These are phyloP conservation scores for Boletus subcaerulescens DNA, from an alignment of 768 basidiomycete species.

Conservation along the genomic window DNA sequence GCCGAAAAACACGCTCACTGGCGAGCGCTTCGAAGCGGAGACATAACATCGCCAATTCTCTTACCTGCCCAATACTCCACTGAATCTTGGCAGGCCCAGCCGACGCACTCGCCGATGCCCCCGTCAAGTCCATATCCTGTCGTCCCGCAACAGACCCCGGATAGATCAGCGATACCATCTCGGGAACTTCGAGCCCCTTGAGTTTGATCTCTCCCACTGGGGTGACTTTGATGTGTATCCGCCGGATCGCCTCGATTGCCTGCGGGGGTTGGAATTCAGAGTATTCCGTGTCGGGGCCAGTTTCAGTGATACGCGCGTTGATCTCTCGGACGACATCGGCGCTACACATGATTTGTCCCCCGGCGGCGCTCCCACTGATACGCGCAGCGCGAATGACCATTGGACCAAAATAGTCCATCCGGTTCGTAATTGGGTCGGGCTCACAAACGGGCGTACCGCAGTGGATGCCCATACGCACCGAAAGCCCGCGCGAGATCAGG, in stretches of 20 bases:
- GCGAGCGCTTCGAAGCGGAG: constrained; percentile 78
- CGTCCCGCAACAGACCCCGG: constrained; percentile 72
- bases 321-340: constrained; percentile 85
- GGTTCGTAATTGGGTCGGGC: constrained; percentile 82
- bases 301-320: constrained; percentile 52
- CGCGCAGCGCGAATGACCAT: constrained; percentile 94
- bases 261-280: constrained; percentile 53
- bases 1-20: constrained; percentile 56
- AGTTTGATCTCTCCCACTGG: constrained; percentile 88
- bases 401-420: constrained; percentile 98
- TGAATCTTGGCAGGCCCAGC: constrained; percentile 42
- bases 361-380: constrained; percentile 76
- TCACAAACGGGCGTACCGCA: constrained; percentile 89
- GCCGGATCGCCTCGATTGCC: constrained; percentile 72
- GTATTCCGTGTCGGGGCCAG: constrained; percentile 56
- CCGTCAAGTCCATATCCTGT: constrained; percentile 49
- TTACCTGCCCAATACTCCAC: constrained; percentile 72
- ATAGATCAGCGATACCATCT: constrained; percentile 82
- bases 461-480: constrained; percentile 97
- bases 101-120: constrained; percentile 12
- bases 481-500: constrained; percentile 81
- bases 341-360: constrained; percentile 93
- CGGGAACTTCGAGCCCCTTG: constrained; percentile 92
- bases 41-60: constrained; percentile 67
- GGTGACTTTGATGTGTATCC: constrained; percentile 65